Percentiles rank a stretch among this genome's conserved stretches.
These are phyloP conservation scores for Pichia membranifaciens DNA, from an alignment of 805 yeast species.

Conservation along the genomic window DNA sequence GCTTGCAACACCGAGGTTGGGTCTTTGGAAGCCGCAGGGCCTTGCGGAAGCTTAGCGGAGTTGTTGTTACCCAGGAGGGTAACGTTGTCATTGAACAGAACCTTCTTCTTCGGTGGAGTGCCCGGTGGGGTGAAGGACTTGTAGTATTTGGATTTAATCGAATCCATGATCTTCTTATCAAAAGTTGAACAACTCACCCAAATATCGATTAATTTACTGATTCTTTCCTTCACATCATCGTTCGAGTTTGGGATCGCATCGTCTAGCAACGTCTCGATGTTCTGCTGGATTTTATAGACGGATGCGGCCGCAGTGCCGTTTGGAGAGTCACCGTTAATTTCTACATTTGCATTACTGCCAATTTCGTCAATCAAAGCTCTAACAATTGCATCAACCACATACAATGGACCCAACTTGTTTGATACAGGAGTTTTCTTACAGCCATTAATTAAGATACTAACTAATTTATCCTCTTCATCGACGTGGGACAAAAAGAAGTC, in stretches of 20 bases:
- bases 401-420: constrained; percentile 86
- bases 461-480: constrained; percentile 40
- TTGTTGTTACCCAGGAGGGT: constrained; percentile 12
- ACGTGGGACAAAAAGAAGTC: constrained; percentile 71
- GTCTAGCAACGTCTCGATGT: constrained; percentile 58
- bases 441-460: constrained; percentile 54
- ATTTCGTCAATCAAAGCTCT: constrained; percentile 72
- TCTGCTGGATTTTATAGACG: constrained; percentile 54
- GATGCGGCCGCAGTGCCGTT: constrained; percentile 75
- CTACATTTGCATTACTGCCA: constrained; percentile 37
- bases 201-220: constrained; percentile 79
- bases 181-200: constrained; percentile 89
- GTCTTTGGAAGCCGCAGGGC: constrained; percentile 31
- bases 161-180: constrained; percentile 45
- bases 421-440: constrained; percentile 68
- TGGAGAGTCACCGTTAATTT: constrained; percentile 43
- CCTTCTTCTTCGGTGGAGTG: constrained; percentile 44
- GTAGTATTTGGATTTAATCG: constrained; percentile 56
- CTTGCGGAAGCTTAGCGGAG: constrained; percentile 3
- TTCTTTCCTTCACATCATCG: constrained; percentile 61
- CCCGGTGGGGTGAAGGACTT: constrained; percentile 67
- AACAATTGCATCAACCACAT: constrained; percentile 87
- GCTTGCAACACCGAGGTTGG: constrained; percentile 67
- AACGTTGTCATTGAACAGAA: constrained; percentile 24
- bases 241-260: constrained; percentile 52